Base-by-base conservation (phyloP, 1,284 basidiomycete species). In the Ganoderma sp. region DNA sequence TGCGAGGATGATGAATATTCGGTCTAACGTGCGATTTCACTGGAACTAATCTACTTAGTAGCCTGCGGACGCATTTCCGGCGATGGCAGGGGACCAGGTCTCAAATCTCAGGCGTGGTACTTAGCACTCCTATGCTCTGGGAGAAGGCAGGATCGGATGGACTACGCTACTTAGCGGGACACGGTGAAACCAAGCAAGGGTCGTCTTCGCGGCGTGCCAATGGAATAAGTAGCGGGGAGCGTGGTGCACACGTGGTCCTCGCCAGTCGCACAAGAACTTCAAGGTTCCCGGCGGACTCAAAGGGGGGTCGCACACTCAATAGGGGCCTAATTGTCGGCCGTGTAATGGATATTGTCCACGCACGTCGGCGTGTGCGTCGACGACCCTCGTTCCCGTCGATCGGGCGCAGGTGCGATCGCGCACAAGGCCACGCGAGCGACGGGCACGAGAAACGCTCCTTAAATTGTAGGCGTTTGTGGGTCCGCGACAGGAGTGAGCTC, bases 391-490 rank as follows among this genome's bases (percentile, higher is more conserved):
- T 34, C 32, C 48, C 25, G 48, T 25, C 48, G 22, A 52, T 52
- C 48, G 48, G 48, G 25, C 22, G 48, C 48, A 22, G 48, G 25
- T 12, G 48, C 48, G 48, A 52, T 52, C 48, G 48, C 22, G 48
- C 10, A 52, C 22, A 52, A 52, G 48, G 48, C 48, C 48, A 50
- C 48, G 48, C 48, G 48, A 50, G 48, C 45, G n/a, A 48, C 12
- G 22, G 22, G 48, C 48, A 52, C 10, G 54, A 19, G 54, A 32
- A 56, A 34, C 54, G 8, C 25, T 25, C 56, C 17, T 28, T 28
- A 28, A 28, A 28, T 28, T 58, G 56, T 58, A 58, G 56, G 56
- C n/a, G 56, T 39, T 58, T 58, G 56, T 58, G 32, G 56, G 56
- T 58, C 56, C 56, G 34, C 19, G 22, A 17, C 15, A 34, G 32